Percentiles rank a stretch among this genome's conserved stretches.
These are phyloP conservation scores for Talaromyces amestolkiae DNA, from an alignment of 2,329 filamentous ascomycete genomes.

Conservation along the genomic window DNA sequence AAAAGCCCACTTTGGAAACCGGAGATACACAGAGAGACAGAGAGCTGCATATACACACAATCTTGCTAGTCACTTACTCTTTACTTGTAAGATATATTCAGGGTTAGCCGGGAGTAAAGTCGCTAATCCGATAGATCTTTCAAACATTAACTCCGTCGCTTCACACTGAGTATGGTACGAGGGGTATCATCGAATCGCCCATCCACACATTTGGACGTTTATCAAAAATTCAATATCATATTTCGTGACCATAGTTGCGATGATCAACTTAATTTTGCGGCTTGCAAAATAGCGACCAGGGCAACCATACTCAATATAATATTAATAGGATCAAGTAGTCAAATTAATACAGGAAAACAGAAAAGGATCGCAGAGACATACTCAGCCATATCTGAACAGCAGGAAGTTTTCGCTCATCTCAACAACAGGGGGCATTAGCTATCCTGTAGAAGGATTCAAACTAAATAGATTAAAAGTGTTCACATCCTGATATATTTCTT, in stretches of 20 bases:
- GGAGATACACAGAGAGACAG: no score
- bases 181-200: conserved; percentile 1
- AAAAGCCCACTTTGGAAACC: not conserved
- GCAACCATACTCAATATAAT: not conserved
- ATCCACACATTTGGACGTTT: conserved; percentile 3
- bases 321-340: not conserved
- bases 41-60: not conserved
- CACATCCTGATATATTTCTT: conserved; percentile 1
- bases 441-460: not conserved
- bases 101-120: not conserved
- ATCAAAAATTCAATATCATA: not conserved
- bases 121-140: not conserved
- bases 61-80: not conserved
- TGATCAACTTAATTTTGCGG: not conserved
- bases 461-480: not conserved
- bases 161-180: not conserved
- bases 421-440: not conserved
- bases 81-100: not conserved
- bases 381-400: not conserved
- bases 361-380: not conserved
- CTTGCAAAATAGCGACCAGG: not conserved
- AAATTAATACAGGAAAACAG: not conserved
- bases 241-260: not conserved
- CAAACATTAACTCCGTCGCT: not conserved
- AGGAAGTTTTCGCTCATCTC: not conserved